Percentiles rank a stretch among this genome's conserved stretches.
phyloP scores from a whole-genome alignment of 441 rosid species.

The Viola pubescens region DNA sequence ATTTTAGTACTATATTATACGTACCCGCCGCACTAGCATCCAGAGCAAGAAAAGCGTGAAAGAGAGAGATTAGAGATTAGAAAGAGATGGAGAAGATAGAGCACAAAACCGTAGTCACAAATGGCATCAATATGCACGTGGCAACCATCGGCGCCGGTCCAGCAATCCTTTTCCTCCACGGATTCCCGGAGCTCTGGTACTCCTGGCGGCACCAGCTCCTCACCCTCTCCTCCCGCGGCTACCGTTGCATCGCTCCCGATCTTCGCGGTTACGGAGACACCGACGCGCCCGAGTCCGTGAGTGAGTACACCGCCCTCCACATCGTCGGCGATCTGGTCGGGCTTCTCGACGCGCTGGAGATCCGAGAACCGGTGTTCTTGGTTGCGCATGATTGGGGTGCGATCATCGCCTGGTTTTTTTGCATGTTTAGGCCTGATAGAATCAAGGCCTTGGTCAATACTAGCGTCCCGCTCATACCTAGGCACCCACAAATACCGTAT shows the following conservation, averaged over 20 bases:
- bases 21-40: not conserved
- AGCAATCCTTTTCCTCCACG: conserved; percentile 9
- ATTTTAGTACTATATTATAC: no score
- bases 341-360: conserved; percentile 5
- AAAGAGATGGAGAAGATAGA: conserved; percentile 8
- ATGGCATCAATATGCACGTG: conserved; percentile 9
- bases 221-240: conserved; percentile 5
- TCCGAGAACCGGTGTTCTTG: not conserved
- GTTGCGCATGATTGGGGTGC: conserved; percentile 15
- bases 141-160: conserved; percentile 7
- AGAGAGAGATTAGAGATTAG: not conserved
- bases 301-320: conserved; percentile 5
- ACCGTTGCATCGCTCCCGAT: conserved; percentile 13
- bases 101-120: conserved; percentile 8
- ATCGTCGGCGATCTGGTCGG: conserved; percentile 9
- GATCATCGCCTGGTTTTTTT: not conserved
- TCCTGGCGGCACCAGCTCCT: conserved; percentile 9
- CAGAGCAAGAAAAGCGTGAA: not conserved
- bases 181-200: conserved; percentile 16
- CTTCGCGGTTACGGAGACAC: conserved; percentile 14
- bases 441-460: not conserved
- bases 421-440: conserved; percentile 9
- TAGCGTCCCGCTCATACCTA: not conserved
- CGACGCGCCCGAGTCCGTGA: not conserved
- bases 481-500: not conserved